phyloP scores from a whole-genome alignment of 202 grass and related monocot genomes.

The Digitaria exilis region DNA sequence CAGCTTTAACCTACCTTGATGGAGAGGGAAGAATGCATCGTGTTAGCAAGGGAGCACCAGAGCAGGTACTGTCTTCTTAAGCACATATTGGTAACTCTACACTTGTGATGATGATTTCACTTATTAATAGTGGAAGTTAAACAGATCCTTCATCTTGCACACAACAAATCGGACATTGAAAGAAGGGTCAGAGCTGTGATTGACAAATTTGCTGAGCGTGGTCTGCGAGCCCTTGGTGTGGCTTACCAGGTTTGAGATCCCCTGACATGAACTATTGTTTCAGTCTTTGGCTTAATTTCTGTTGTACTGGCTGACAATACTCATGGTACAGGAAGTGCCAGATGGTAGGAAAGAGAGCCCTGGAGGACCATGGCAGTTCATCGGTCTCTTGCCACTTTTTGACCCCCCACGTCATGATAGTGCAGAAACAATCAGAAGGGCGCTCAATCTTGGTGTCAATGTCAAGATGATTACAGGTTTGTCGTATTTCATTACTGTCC shows the following conservation, averaged over 20 bases:
- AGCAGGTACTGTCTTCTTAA: slow-evolving; percentile 59
- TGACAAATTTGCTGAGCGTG: slow-evolving; percentile 92
- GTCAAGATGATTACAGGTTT: slow-evolving; percentile 98
- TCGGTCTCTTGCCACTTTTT: slow-evolving; percentile 93
- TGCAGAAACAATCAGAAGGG: slow-evolving; percentile 88
- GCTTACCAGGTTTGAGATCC: slow-evolving; percentile 70
- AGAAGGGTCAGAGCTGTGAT: slow-evolving; percentile 75
- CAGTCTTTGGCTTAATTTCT: background rate
- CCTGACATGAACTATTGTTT: background rate
- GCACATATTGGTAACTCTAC: background rate
- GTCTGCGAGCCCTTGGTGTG: slow-evolving; percentile 81
- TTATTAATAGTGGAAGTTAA: slow-evolving; percentile 34
- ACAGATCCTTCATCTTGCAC: slow-evolving; percentile 85
- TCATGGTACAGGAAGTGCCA: slow-evolving; percentile 69
- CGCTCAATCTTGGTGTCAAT: slow-evolving; percentile 85
- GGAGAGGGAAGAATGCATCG: slow-evolving; percentile 74
- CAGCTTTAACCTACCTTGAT: slow-evolving; percentile 86
- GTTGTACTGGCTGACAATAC: slow-evolving; percentile 1
- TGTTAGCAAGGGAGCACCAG: slow-evolving; percentile 94
- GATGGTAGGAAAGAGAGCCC: slow-evolving; percentile 88
- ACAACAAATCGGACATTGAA: slow-evolving; percentile 91
- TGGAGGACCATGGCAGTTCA: slow-evolving; percentile 84
- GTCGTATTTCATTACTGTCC: background rate
- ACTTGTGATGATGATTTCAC: slow-evolving; percentile 10
- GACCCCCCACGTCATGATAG: slow-evolving; percentile 93